Evolutionary conservation across 2,329 filamentous ascomycete species (phyloP).

Genomic region (Trichophyton equinum): DNA sequence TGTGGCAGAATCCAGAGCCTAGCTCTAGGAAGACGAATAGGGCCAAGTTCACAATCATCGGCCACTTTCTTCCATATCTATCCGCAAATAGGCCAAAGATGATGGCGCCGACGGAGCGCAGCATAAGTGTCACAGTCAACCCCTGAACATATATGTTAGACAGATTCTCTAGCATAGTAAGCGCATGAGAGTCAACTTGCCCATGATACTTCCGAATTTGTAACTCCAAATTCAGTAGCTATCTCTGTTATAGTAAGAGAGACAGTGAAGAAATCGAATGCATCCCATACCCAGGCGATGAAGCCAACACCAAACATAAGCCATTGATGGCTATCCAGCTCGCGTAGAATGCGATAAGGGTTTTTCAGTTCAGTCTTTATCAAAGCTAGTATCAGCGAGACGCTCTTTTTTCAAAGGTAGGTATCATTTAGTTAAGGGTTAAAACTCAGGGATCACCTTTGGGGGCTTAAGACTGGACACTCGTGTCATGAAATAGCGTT

Average conservation of each 20-base stretch:
- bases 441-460: constrained; percentile 9
- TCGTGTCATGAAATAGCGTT: constrained; percentile 23
- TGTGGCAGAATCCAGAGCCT: constrained; percentile 47
- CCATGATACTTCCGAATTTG: constrained; percentile 49
- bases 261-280: constrained; percentile 52
- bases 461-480: constrained; percentile 25
- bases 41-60: constrained; percentile 48
- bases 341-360: constrained; percentile 39
- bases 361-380: constrained; percentile 23
- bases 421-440: not conserved
- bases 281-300: constrained; percentile 43
- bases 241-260: constrained; percentile 44
- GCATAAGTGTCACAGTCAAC: constrained; percentile 45
- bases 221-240: constrained; percentile 41
- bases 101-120: constrained; percentile 47
- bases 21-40: constrained; percentile 50
- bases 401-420: not conserved
- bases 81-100: constrained; percentile 44
- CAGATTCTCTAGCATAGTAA: not conserved
- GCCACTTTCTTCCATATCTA: constrained; percentile 46
- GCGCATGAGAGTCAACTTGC: constrained; percentile 29
- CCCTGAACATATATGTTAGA: constrained; percentile 18
- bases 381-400: not conserved
- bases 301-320: constrained; percentile 40
- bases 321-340: constrained; percentile 46